phyloP scores from a whole-genome alignment of 352 stramenopile genomes.

The Pythium monospermum region DNA sequence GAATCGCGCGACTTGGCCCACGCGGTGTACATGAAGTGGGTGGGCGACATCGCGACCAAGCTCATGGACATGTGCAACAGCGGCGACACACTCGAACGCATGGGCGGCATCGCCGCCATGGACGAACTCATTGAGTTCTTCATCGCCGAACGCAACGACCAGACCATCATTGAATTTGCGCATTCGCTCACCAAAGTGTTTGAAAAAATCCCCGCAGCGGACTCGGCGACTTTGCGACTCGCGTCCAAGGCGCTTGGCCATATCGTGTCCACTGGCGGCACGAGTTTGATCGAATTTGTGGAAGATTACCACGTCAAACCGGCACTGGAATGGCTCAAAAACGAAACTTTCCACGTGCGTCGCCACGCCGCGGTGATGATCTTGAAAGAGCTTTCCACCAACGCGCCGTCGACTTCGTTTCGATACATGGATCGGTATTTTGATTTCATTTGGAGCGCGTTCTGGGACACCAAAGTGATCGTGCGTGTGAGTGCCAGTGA shows the following conservation, averaged over 20 bases:
- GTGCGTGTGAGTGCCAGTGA: slow-evolving; percentile 78
- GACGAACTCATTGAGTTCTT: slow-evolving; percentile 87
- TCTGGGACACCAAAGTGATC: slow-evolving; percentile 78
- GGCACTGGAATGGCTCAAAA: slow-evolving; percentile 85
- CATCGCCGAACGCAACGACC: slow-evolving; percentile 85
- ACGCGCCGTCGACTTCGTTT: slow-evolving; percentile 81
- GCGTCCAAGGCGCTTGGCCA: slow-evolving; percentile 80
- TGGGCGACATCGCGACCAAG: slow-evolving; percentile 73
- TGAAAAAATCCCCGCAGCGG: slow-evolving; percentile 78
- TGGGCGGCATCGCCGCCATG: slow-evolving; percentile 85
- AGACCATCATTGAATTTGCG: slow-evolving; percentile 88
- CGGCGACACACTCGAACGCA: slow-evolving; percentile 68
- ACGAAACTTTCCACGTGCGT: slow-evolving; percentile 86
- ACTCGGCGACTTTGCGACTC: slow-evolving; percentile 65
- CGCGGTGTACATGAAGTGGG: slow-evolving; percentile 83
- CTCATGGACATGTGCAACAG: slow-evolving; percentile 85
- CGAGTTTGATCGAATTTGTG: slow-evolving; percentile 85
- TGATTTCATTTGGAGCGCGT: slow-evolving; percentile 87
- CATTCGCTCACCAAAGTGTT: slow-evolving; percentile 85
- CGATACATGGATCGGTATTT: slow-evolving; percentile 89
- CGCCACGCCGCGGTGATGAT: slow-evolving; percentile 85
- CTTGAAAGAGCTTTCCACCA: slow-evolving; percentile 81
- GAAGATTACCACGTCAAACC: slow-evolving; percentile 87
- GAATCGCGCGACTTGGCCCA: slow-evolving; percentile 83
- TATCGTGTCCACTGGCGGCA: slow-evolving; percentile 82